Evolutionary conservation across 2,329 filamentous ascomycete species (phyloP).

Genomic region (Diplodia seriata): DNA sequence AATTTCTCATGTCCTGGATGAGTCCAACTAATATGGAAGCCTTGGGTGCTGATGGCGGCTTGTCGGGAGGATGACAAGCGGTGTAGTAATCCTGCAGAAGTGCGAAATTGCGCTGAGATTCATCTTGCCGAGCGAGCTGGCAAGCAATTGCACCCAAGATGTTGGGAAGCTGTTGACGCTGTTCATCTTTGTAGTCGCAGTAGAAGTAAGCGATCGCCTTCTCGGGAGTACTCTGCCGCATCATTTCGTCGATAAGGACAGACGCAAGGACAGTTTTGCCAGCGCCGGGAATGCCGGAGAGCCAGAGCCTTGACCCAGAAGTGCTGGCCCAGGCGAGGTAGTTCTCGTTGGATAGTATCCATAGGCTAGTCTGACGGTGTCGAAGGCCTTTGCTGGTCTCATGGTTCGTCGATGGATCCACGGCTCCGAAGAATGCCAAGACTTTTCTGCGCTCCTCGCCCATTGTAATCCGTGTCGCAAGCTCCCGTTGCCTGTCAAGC

Average conservation of each 20-base stretch:
- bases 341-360: background rate
- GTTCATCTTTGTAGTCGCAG: constrained; percentile 43
- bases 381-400: background rate
- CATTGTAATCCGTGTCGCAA: background rate
- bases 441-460: background rate
- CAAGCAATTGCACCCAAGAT: constrained; percentile 41
- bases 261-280: constrained; percentile 14
- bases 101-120: constrained; percentile 37
- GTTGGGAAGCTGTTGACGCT: constrained; percentile 35
- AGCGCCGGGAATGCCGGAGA: background rate
- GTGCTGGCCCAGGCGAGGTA: background rate
- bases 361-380: background rate
- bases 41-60: background rate
- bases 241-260: background rate
- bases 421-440: background rate
- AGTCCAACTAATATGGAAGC: constrained; percentile 26
- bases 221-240: background rate
- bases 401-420: background rate
- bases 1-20: constrained; percentile 33
- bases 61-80: constrained; percentile 15
- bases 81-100: constrained; percentile 34
- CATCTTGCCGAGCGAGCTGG: constrained; percentile 42
- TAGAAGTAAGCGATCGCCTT: constrained; percentile 39
- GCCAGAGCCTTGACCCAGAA: background rate
- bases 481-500: background rate